Conservation (phyloP, 2,329 filamentous ascomycete species). For the Diaporthe sp. region DNA sequence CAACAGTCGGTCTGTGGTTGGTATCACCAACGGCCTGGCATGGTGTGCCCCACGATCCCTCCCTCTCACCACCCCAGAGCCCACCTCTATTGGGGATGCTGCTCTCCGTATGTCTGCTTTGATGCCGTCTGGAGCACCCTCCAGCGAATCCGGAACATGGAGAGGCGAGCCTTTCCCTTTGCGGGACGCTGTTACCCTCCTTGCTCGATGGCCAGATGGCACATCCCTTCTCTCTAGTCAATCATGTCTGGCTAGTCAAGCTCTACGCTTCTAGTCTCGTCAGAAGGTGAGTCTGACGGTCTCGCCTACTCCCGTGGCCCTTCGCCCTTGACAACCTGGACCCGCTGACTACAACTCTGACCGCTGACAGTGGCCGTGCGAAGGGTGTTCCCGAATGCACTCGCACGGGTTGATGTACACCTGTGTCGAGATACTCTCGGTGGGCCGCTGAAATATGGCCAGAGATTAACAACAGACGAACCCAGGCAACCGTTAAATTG, state of each 20-base stretch:
- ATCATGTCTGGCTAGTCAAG: constrained; percentile 7
- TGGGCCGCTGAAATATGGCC: constrained; percentile 13
- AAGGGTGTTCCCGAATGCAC: constrained; percentile 28
- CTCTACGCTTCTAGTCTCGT: constrained; percentile 15
- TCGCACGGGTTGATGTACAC: constrained; percentile 21
- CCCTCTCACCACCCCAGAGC: not conserved
- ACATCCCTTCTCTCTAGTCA: constrained; percentile 28
- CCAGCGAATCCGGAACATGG: constrained; percentile 9
- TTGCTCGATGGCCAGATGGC: constrained; percentile 7
- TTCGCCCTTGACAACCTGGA: constrained; percentile 30
- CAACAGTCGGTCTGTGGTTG: constrained; percentile 32
- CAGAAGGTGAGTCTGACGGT: constrained; percentile 21
- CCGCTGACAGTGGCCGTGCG: constrained; percentile 24
- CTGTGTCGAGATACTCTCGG: constrained; percentile 6
- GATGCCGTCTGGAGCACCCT: not conserved
- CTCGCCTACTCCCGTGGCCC: constrained; percentile 29
- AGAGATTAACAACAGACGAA: constrained; percentile 29
- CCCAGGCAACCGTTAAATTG: constrained; percentile 9
- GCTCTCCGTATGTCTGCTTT: not conserved
- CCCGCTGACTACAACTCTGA: constrained; percentile 8
- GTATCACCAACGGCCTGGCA: constrained; percentile 9
- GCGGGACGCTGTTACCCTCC: constrained; percentile 5
- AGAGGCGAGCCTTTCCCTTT: constrained; percentile 24
- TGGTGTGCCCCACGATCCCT: constrained; percentile 4
- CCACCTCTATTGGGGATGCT: constrained; percentile 1